Evolutionary conservation across 2,329 filamentous ascomycete species (phyloP).

Genomic region (Penicillium janthinellum): DNA sequence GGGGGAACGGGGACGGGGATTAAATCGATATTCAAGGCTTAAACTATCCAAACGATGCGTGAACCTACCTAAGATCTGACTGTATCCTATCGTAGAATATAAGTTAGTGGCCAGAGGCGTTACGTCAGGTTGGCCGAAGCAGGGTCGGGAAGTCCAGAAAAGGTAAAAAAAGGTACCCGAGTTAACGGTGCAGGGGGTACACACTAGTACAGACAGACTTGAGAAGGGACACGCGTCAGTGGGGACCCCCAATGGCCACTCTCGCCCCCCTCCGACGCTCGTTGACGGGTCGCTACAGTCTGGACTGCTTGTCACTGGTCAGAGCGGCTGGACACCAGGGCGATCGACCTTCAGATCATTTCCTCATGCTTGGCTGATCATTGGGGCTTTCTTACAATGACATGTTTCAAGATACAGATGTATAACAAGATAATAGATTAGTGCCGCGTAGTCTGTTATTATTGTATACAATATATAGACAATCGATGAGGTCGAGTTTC

Average conservation of each 20-base stretch:
- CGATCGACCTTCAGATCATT: slow-evolving; percentile 28
- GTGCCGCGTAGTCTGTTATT: too few relatives aligned
- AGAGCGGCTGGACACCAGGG: slow-evolving; percentile 17
- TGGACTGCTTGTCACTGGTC: not conserved
- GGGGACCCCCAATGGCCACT: slow-evolving; percentile 17
- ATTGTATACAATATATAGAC: too few relatives aligned
- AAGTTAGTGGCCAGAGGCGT: not conserved
- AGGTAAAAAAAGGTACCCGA: not conserved
- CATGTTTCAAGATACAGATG: too few relatives aligned
- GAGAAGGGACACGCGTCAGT: slow-evolving; percentile 26
- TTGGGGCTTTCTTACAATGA: not conserved
- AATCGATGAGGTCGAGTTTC: too few relatives aligned
- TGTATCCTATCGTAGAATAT: too few relatives aligned
- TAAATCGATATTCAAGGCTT: too few relatives aligned
- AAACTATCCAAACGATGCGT: not conserved
- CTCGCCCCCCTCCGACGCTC: slow-evolving; percentile 12
- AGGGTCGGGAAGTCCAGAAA: not conserved
- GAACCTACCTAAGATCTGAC: not conserved
- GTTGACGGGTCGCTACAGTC: slow-evolving; percentile 14
- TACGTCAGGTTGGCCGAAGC: not conserved
- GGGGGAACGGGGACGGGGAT: too few relatives aligned
- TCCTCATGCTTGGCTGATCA: slow-evolving; percentile 10
- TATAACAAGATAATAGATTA: too few relatives aligned
- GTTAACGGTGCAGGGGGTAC: not conserved
- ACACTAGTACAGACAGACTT: too few relatives aligned